Conservation (phyloP, 805 yeast species). For the Torulaspora microellipsoides region DNA sequence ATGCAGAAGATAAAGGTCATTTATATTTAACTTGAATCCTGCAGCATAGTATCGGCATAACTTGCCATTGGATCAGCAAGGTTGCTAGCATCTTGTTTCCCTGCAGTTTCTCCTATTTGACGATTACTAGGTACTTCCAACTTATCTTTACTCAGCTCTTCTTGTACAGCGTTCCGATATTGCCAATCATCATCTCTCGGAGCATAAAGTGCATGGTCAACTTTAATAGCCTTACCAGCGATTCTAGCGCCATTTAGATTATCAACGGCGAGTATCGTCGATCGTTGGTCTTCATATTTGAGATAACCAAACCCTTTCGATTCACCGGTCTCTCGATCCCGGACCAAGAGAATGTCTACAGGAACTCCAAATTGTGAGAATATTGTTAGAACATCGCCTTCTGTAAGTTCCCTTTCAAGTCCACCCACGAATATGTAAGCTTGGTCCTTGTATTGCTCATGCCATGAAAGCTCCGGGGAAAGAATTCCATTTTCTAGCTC, state of each 20-base stretch:
- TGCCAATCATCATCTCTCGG: conserved; percentile 50
- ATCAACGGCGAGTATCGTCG: conserved; percentile 82
- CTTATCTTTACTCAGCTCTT: conserved; percentile 33
- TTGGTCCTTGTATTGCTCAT: conserved; percentile 71
- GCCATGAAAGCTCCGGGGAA: conserved; percentile 73
- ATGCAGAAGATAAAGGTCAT: too few relatives aligned
- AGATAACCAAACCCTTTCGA: conserved; percentile 76
- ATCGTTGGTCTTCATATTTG: conserved; percentile 75
- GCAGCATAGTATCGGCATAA: not conserved
- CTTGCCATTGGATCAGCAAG: conserved; percentile 39
- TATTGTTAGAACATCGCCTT: conserved; percentile 68
- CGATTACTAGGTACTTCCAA: conserved; percentile 1
- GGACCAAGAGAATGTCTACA: conserved; percentile 60
- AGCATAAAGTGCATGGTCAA: conserved; percentile 67
- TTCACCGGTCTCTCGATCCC: conserved; percentile 61
- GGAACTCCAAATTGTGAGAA: conserved; percentile 92
- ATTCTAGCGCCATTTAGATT: conserved; percentile 69
- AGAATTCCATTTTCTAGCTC: conserved; percentile 62
- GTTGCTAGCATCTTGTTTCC: conserved; percentile 26
- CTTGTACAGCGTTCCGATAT: conserved; percentile 38
- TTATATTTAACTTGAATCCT: too few relatives aligned
- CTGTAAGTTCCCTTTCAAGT: conserved; percentile 58
- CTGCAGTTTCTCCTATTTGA: not conserved
- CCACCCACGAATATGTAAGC: conserved; percentile 77
- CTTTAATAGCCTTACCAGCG: conserved; percentile 49